Conservation (phyloP, 768 basidiomycete species). For the Rhodotorula toruloides region DNA sequence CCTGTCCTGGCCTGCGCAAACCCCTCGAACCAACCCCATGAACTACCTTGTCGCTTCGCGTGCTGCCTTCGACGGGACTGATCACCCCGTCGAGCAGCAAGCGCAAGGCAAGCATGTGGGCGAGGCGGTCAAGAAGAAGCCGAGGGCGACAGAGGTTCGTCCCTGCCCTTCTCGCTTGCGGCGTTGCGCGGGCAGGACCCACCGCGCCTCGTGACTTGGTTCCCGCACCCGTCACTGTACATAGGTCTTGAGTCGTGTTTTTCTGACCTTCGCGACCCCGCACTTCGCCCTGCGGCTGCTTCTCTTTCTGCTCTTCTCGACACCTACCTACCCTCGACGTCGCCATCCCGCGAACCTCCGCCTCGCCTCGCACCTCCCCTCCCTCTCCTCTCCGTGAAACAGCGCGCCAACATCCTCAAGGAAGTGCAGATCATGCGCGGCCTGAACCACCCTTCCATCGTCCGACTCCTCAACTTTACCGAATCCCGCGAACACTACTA, state of each 20-base stretch:
- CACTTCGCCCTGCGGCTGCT: neutral
- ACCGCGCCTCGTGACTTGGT: too few relatives aligned
- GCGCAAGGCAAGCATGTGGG: constrained; percentile 40
- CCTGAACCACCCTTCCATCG: constrained; percentile 81
- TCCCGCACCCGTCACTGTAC: neutral
- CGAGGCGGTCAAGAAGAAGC: constrained; percentile 44
- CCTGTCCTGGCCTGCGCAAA: too few relatives aligned
- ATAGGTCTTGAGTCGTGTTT: too few relatives aligned
- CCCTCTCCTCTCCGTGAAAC: constrained; percentile 29
- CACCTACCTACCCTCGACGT: constrained; percentile 36
- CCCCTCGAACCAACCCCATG: too few relatives aligned
- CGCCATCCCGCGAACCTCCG: neutral
- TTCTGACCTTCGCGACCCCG: constrained; percentile 1
- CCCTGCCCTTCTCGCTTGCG: neutral
- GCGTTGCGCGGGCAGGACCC: neutral
- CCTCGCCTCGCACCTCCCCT: neutral
- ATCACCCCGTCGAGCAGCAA: constrained; percentile 33
- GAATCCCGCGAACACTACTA: constrained; percentile 93
- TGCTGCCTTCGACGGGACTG: constrained; percentile 19
- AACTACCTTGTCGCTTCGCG: constrained; percentile 8
- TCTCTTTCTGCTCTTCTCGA: constrained; percentile 22
- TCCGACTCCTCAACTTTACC: constrained; percentile 84
- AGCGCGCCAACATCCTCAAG: constrained; percentile 98
- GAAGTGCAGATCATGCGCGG: constrained; percentile 99
- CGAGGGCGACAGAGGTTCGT: constrained; percentile 44